Conservation (phyloP, 2,329 filamentous ascomycete species). For the Chrysosporium queenslandicum region DNA sequence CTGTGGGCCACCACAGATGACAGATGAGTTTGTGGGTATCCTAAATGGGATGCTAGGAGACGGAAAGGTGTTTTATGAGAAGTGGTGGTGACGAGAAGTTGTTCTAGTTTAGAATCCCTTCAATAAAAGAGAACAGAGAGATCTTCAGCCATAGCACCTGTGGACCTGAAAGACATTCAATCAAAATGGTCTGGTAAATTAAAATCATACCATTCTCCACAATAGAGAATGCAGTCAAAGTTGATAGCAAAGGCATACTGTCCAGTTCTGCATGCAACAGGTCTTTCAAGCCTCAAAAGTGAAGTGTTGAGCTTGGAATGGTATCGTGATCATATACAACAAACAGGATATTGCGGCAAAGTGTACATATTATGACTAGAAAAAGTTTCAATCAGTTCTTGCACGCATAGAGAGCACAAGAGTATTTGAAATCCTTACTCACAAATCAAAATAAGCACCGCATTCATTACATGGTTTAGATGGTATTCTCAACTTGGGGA, state of each 20-base stretch:
- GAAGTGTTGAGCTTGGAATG: not conserved
- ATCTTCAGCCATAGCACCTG: too few species aligned
- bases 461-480: not conserved
- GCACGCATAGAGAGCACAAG: not conserved
- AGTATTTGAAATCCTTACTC: not conserved
- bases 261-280: not conserved
- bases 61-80: slow-evolving; percentile 37
- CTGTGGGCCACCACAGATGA: slow-evolving; percentile 60
- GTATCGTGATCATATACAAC: not conserved
- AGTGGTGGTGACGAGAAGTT: slow-evolving; percentile 17
- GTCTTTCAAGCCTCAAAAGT: not conserved
- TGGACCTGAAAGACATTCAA: too few species aligned
- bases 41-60: slow-evolving; percentile 31
- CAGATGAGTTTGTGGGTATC: slow-evolving; percentile 50
- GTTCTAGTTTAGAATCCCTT: too few species aligned
- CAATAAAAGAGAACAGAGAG: not conserved
- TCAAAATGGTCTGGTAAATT: too few species aligned
- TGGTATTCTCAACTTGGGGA: slow-evolving; percentile 12
- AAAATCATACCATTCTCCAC: too few species aligned
- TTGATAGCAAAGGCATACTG: not conserved
- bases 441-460: slow-evolving; percentile 1
- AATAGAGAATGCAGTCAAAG: too few species aligned
- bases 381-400: not conserved
- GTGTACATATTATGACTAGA: not conserved
- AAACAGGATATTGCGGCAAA: not conserved